A percentile compares a stretch with the other conserved stretches of the same genome.
phyloP scores from a whole-genome alignment of 345 rosid genomes.

The Eucalyptus pauciflora region DNA sequence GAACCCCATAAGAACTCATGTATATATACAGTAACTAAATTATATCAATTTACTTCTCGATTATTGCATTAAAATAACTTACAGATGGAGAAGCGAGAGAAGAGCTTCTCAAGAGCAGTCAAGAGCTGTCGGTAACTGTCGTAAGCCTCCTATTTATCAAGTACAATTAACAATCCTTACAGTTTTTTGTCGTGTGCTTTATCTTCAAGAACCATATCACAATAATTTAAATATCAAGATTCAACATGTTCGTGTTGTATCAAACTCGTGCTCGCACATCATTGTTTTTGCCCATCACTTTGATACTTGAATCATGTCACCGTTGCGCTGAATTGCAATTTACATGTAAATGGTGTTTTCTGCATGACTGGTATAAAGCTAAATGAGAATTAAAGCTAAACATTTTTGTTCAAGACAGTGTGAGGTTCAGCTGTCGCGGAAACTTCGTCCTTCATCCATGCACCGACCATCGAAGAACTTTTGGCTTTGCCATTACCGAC shows the following conservation, averaged over 20 bases:
- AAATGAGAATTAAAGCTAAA: neutral
- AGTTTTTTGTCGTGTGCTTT: neutral
- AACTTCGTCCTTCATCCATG: neutral
- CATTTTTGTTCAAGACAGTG: neutral
- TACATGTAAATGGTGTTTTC: neutral
- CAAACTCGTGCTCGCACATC: neutral
- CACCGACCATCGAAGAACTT: neutral
- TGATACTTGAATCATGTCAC: neutral
- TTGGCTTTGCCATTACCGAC: neutral
- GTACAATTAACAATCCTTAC: neutral
- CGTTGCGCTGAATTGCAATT: neutral
- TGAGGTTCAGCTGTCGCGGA: constrained; percentile 8
- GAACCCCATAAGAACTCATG: neutral
- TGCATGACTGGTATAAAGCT: neutral
- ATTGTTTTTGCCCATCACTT: neutral
- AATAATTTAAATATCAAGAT: neutral
- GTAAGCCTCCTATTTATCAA: constrained; percentile 14
- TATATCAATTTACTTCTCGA: too few species aligned
- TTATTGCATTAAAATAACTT: neutral
- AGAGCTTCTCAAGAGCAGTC: constrained; percentile 39
- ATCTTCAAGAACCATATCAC: neutral
- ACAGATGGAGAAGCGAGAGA: constrained; percentile 36
- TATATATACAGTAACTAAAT: neutral
- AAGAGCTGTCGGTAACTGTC: constrained; percentile 25
- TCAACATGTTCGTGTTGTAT: neutral